Evolutionary conservation across 2,329 filamentous ascomycete species (phyloP).

Genomic region (Apiospora aurea): DNA sequence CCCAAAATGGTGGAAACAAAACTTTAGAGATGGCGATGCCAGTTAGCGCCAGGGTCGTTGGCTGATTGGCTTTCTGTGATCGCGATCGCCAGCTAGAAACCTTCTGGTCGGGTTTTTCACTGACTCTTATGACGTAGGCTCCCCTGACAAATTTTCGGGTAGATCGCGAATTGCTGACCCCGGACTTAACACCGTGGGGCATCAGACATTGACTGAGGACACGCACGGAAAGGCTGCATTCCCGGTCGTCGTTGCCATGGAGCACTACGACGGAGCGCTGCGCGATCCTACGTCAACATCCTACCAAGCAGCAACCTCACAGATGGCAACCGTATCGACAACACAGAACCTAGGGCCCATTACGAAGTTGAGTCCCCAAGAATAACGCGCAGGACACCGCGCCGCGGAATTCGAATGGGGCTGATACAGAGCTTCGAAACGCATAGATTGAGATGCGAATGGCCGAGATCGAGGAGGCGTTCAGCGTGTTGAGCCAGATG

Average conservation of each 20-base stretch:
- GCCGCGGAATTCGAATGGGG: conserved; percentile 64
- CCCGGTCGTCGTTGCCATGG: conserved; percentile 67
- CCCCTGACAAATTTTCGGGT: conserved; percentile 2
- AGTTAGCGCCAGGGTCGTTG: not conserved
- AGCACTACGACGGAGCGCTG: conserved; percentile 70
- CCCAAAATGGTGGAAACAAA: not conserved
- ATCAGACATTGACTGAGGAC: conserved; percentile 28
- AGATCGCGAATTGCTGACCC: not conserved
- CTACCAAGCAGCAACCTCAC: conserved; percentile 47
- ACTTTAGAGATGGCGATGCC: not conserved
- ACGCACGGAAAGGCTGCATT: conserved; percentile 53
- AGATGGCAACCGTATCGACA: conserved; percentile 39
- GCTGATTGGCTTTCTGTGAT: not conserved
- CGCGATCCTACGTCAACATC: conserved; percentile 67
- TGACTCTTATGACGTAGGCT: not conserved
- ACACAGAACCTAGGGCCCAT: conserved; percentile 47
- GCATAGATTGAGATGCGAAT: conserved; percentile 69
- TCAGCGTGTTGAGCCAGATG: conserved; percentile 61
- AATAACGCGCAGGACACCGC: conserved; percentile 57
- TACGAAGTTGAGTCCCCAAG: conserved; percentile 65
- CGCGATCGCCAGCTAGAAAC: not conserved
- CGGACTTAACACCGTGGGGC: conserved; percentile 5
- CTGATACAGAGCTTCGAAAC: conserved; percentile 64
- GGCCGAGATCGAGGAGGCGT: conserved; percentile 70
- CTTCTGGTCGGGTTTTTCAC: not conserved